Evolutionary conservation across 495 filamentous ascomycete genomes (phyloP).

Genomic region (Halenospora varia): DNA sequence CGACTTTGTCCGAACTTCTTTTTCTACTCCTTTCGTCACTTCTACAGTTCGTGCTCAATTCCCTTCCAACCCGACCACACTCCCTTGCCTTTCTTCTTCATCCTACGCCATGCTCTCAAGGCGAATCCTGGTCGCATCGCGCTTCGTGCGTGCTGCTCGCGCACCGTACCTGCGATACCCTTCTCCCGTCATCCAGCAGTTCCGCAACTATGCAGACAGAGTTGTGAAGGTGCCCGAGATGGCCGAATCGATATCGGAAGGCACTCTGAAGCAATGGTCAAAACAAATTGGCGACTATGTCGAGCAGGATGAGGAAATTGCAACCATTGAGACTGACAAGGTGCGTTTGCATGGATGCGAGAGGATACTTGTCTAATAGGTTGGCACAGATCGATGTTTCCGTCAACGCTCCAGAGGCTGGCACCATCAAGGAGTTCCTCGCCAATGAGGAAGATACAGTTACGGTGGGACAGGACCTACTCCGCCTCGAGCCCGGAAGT

Average conservation of each 20-base stretch:
- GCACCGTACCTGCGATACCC: constrained; percentile 34
- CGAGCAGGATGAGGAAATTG: constrained; percentile 95
- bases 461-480: constrained; percentile 85
- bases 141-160: constrained; percentile 37
- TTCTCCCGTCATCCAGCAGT: constrained; percentile 42
- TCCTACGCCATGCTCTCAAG: constrained; percentile 42
- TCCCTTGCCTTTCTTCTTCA: constrained; percentile 17
- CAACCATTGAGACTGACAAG: constrained; percentile 99
- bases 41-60: constrained; percentile 3
- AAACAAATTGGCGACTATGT: constrained; percentile 96
- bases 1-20: background rate
- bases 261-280: constrained; percentile 91
- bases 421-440: constrained; percentile 86
- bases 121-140: constrained; percentile 43
- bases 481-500: constrained; percentile 76
- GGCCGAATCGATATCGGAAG: constrained; percentile 98
- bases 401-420: constrained; percentile 81
- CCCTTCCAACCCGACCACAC: background rate
- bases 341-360: constrained; percentile 45
- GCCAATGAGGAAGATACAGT: constrained; percentile 96
- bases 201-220: constrained; percentile 63
- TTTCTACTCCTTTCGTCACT: background rate
- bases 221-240: constrained; percentile 94
- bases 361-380: background rate
- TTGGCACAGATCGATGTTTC: constrained; percentile 17